Evolutionary conservation across 495 filamentous ascomycete genomes (phyloP), one percentile per base, ranked within the genome.

Genomic region (Hyphodiscus hymeniophilus): DNA sequence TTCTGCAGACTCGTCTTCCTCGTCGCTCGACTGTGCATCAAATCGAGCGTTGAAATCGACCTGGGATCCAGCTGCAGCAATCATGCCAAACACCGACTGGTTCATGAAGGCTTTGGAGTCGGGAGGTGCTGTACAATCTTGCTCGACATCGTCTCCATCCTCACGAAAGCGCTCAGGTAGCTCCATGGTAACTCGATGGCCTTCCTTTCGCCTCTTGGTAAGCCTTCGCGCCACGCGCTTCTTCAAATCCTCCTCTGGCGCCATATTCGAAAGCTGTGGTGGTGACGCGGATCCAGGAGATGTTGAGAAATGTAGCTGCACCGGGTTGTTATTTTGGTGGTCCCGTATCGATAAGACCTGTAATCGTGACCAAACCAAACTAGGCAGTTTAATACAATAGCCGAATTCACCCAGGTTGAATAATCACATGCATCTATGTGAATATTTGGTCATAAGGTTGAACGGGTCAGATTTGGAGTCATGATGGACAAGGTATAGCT

Each of bases 51-150:
- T 79, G 60, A 91, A 87, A 60, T 91, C 83, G 17, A 81, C 81
- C 39, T 77, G 77, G 44, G 85, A 87, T 5, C 87, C 88, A 32
- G 88, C 89, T n/a, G 87, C 85, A 13, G 90, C 87, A 51, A 98
- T 90, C 66, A 98, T 75, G 43, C 88, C 89, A 64, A 96, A 95
- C 42, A 98, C 76, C 41, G 87, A 91, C 67, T 96, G 90, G 64
- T 96, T 91, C 85, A 95, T 86, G 59, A 73, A 70, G 40, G 65
- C 61, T 7, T 70, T 63, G 20, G 60, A 63, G 43, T 72, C 69
- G 36, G 60, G 68, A 3, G 80, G 78, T 18, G 82, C 81, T 12
- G 80, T 79, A 35, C 82, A 84, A 64, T 92, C 89, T 47, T 89
- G 77, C 10, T 85, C 69, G 12, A 72, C 74, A 18, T 76, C 73